These are phyloP conservation scores for Toxicodendron radicans DNA, from an alignment of 345 rosid species.

Conservation along the genomic window DNA sequence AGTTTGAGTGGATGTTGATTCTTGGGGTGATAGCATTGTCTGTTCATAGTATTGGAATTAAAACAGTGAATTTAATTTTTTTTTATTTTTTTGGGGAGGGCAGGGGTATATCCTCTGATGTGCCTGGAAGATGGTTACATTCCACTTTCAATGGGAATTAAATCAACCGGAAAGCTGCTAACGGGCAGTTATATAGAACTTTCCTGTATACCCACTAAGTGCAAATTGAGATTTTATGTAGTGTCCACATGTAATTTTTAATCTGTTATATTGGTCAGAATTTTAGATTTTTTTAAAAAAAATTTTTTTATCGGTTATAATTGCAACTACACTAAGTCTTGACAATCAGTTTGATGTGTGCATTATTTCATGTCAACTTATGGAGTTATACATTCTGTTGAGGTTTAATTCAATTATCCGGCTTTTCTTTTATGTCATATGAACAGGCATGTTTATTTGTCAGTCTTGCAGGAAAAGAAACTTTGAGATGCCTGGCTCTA, in stretches of 20 bases:
- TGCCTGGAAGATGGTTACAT: not conserved
- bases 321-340: not conserved
- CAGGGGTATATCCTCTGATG: not conserved
- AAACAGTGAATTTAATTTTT: not conserved
- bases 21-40: not conserved
- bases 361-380: not conserved
- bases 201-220: not conserved
- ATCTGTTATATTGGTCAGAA: not conserved
- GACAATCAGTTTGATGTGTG: not conserved
- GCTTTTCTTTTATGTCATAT: slow-evolving; percentile 5
- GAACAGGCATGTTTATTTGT: slow-evolving; percentile 30
- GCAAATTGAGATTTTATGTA: not conserved
- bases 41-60: too few species aligned
- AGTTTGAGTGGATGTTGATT: too few species aligned
- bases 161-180: not conserved
- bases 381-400: not conserved
- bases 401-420: not conserved
- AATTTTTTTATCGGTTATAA: not conserved
- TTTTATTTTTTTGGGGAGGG: too few species aligned
- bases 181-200: not conserved
- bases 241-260: not conserved
- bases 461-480: slow-evolving; percentile 96
- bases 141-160: not conserved
- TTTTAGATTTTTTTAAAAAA: not conserved
- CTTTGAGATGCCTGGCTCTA: slow-evolving; percentile 89